Conservation (phyloP, 148 eudicot species). For the Cornus kousa region DNA sequence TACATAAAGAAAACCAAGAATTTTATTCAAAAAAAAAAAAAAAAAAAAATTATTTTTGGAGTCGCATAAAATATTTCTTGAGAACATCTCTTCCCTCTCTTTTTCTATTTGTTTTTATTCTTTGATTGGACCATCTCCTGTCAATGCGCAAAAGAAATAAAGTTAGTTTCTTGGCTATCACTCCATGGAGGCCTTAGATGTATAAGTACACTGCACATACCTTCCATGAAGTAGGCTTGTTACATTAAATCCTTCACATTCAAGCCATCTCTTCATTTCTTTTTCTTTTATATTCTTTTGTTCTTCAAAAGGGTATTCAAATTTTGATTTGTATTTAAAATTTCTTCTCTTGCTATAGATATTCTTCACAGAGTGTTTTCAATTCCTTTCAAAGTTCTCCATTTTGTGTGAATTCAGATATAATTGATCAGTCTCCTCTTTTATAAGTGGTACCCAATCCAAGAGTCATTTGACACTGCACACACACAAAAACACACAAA, state of each 20-base stretch:
- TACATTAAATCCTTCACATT: constrained; percentile 24
- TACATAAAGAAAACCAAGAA: background rate
- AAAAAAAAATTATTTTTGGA: background rate
- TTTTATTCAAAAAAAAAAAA: background rate
- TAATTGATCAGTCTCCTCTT: background rate
- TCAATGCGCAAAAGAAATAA: constrained; percentile 1
- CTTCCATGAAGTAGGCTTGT: background rate
- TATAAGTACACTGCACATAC: background rate
- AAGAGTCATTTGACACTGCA: background rate
- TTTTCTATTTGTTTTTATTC: background rate
- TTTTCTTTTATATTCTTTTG: constrained; percentile 9
- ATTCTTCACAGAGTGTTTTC: background rate
- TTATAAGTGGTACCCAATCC: background rate
- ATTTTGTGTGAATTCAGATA: background rate
- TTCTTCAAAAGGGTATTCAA: constrained; percentile 2
- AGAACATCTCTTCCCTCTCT: background rate
- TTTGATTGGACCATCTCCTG: constrained; percentile 1
- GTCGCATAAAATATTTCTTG: background rate
- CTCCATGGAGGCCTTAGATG: constrained; percentile 5
- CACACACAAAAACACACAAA: background rate
- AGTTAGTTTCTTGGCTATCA: constrained; percentile 14
- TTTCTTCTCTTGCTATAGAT: background rate
- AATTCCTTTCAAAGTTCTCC: background rate
- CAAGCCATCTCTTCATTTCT: constrained; percentile 26
- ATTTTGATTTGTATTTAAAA: background rate